These are phyloP conservation scores for Colletotrichum lindemuthianum DNA, from an alignment of 2,329 filamentous ascomycete genomes.

Conservation along the genomic window DNA sequence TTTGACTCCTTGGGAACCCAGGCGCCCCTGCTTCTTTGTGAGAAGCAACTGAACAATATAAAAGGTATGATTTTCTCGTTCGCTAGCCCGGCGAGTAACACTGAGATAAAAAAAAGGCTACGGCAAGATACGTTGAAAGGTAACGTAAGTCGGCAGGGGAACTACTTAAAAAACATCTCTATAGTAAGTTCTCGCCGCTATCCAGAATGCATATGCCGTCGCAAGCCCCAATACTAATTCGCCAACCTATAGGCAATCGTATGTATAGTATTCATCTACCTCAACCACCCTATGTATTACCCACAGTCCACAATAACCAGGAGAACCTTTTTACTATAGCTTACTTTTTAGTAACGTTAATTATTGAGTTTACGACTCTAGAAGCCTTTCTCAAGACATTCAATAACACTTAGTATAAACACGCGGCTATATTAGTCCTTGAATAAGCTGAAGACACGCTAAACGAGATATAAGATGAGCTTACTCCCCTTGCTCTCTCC, in stretches of 20 bases:
- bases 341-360: not conserved
- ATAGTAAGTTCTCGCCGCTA: not conserved
- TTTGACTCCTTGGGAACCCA: not conserved
- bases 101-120: not conserved
- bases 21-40: not conserved
- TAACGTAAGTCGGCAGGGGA: not conserved
- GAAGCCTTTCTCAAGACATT: conserved; percentile 3
- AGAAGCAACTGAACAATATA: conserved; percentile 3
- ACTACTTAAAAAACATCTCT: not conserved
- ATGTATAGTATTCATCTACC: not conserved
- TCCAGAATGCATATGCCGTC: not conserved
- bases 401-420: not conserved
- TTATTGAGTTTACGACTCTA: conserved; percentile 5
- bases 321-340: not conserved
- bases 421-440: not conserved
- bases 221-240: not conserved
- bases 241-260: not conserved
- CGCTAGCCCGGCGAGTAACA: no score
- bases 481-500: not conserved
- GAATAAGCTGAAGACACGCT: conserved; percentile 4
- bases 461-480: not conserved
- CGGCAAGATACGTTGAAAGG: not conserved
- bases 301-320: not conserved
- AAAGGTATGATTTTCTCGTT: conserved; percentile 7
- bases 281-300: conserved; percentile 4